These are phyloP conservation scores for Strobilomyces dryophilus DNA, from an alignment of 768 basidiomycete species.

Conservation along the genomic window DNA sequence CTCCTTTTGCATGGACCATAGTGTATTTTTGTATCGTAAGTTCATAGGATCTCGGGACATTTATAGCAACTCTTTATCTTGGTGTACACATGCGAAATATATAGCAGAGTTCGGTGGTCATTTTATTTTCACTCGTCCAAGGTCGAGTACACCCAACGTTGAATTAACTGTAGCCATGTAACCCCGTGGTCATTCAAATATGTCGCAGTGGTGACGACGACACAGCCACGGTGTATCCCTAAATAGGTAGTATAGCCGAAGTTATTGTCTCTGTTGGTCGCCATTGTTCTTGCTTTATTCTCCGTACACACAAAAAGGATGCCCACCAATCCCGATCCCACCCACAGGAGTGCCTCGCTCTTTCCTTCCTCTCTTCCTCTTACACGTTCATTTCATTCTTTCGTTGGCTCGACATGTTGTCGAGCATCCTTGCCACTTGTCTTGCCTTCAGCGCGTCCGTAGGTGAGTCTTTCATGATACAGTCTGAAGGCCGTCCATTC, in stretches of 20 bases:
- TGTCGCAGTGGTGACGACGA: neutral
- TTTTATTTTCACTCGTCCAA: too few relatives aligned
- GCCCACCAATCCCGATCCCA: constrained; percentile 2
- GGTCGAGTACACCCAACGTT: too few relatives aligned
- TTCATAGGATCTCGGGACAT: neutral
- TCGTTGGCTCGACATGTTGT: constrained; percentile 35
- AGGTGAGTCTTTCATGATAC: constrained; percentile 24
- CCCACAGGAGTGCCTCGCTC: constrained; percentile 20
- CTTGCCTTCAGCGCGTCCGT: constrained; percentile 37
- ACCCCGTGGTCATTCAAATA: too few relatives aligned
- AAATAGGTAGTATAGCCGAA: neutral
- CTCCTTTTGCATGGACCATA: constrained; percentile 11
- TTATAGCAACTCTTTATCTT: neutral
- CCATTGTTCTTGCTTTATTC: constrained; percentile 18
- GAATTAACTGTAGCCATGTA: too few relatives aligned
- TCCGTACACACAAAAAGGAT: constrained; percentile 29
- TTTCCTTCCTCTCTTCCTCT: constrained; percentile 15
- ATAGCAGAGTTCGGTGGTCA: neutral
- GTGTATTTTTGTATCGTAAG: constrained; percentile 11
- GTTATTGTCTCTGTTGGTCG: constrained; percentile 22
- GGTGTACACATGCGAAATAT: constrained; percentile 10
- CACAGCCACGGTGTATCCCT: constrained; percentile 11
- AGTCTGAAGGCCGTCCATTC: neutral
- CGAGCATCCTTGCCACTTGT: constrained; percentile 34
- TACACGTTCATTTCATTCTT: constrained; percentile 20